Percentiles rank a stretch among this genome's conserved stretches.
Conservation (phyloP, 495 filamentous ascomycete genomes). For the Aspergillus carlsbadensis region DNA sequence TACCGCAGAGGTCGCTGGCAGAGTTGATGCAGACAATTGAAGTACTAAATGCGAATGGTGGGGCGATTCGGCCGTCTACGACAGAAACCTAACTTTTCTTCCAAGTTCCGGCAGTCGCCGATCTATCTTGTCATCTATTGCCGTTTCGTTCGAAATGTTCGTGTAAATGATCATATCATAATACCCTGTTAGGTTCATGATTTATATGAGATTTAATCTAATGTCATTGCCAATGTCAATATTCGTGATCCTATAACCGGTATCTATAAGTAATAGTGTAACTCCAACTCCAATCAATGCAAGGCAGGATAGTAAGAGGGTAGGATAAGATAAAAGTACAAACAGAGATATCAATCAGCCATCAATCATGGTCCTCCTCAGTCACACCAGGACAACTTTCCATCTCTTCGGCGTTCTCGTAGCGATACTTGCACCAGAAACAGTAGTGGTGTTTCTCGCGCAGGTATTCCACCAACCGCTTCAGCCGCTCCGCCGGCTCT, state of each 20-base stretch:
- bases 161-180: constrained; percentile 18
- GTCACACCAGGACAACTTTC: constrained; percentile 87
- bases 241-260: not conserved
- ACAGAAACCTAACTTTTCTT: not conserved
- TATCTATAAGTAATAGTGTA: not conserved
- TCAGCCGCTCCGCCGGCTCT: constrained; percentile 60
- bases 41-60: constrained; percentile 9
- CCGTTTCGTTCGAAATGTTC: not conserved
- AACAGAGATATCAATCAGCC: not conserved
- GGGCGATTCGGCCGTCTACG: not conserved
- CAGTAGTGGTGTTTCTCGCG: constrained; percentile 77
- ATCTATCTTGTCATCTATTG: not conserved
- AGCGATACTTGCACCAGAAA: constrained; percentile 93
- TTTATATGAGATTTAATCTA: constrained; percentile 1
- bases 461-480: constrained; percentile 63
- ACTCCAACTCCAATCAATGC: not conserved
- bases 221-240: not conserved
- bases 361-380: constrained; percentile 88
- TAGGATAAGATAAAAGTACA: not conserved
- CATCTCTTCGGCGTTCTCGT: constrained; percentile 63
- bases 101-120: too few relatives aligned
- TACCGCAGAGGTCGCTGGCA: constrained; percentile 33
- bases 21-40: constrained; percentile 28
- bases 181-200: constrained; percentile 15
- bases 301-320: not conserved